Evolutionary conservation across 768 basidiomycete species (phyloP), one percentile per base, ranked within the genome.

Genomic region (Gloeophyllum trabeum): DNA sequence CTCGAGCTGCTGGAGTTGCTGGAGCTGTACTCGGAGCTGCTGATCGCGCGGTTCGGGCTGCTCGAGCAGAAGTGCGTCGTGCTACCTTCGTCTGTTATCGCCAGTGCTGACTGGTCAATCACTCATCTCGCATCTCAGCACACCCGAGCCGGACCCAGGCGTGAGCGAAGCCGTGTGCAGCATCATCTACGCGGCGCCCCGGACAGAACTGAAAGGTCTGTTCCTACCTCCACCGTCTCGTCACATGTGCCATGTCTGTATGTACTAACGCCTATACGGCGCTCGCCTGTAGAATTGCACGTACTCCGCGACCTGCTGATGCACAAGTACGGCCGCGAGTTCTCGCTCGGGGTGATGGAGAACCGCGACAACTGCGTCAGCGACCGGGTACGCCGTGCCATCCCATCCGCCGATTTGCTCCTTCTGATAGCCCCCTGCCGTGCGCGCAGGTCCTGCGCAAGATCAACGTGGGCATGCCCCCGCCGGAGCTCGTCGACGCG

Each of bases 281-380:
- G 25, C 35, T n/a, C 20, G 14, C 35, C 23, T 35, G 6, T 48
- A 91, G 92, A 97, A 57, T 72, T 99, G 28, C 88, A 96, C 49
- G 66, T 90, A 26, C 62, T 97, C 40, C 80, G 96, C 42, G 93
- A 98, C 58, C 76, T 97, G 57, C 72, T 99, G 44, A 87, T 93
- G 84, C 87, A 92, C 58, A 96, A 96, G 63, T 96, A 81, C 56
- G 92, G 94, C 14, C 79, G 94, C 18, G 89, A 92, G 37, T 98
- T 88, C 58, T 77, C 92, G 13, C 50, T 80, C 14, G 73, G 75
- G n/a, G 79, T 86, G 2, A 86, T 91, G 72, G 87, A 92, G 58
- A 92, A 94, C 58, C 74, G 69, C 35, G 79, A 84, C 50, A 66
- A 68, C 13, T 79, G 81, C 60, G 93, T 99, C 35, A 86, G 77